Conservation (phyloP, 2,329 filamentous ascomycete genomes). For the Fusarium brachygibbosum region DNA sequence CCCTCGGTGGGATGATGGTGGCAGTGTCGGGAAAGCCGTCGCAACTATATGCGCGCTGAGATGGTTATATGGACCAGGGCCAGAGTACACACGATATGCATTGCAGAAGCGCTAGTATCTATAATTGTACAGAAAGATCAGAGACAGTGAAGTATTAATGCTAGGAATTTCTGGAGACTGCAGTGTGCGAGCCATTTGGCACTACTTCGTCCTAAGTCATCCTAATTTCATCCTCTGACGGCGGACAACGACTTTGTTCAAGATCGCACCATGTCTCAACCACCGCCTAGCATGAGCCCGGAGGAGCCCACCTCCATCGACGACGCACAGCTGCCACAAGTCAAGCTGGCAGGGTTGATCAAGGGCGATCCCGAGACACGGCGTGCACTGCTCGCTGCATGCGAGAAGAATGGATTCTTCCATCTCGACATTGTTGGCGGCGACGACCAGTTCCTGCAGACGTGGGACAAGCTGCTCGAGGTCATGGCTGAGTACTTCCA, state of each 20-base stretch:
- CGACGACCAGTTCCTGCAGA: conserved; percentile 13
- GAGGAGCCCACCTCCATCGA: neutral
- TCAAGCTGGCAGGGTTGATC: conserved; percentile 12
- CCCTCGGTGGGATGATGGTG: conserved; percentile 7
- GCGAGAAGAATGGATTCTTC: conserved; percentile 17
- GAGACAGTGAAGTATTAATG: conserved; percentile 15
- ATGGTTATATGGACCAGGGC: conserved; percentile 8
- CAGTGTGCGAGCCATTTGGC: conserved; percentile 4
- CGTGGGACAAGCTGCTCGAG: conserved; percentile 12
- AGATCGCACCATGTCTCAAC: conserved; percentile 15
- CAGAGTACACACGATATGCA: conserved; percentile 9
- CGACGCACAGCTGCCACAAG: conserved; percentile 8
- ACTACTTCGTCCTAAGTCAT: conserved; percentile 12
- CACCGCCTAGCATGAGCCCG: conserved; percentile 5
- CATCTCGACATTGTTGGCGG: conserved; percentile 11
- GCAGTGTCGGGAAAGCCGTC: conserved; percentile 6
- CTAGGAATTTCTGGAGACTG: conserved; percentile 10
- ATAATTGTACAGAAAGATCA: conserved; percentile 8
- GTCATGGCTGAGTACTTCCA: conserved; percentile 13
- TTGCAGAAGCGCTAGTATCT: conserved; percentile 7
- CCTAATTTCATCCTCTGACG: conserved; percentile 2
- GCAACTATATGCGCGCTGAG: conserved; percentile 5
- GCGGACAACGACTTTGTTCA: conserved; percentile 8
- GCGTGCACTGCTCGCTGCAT: conserved; percentile 9
- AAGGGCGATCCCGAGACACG: conserved; percentile 13